These are phyloP conservation scores for Capronia americana DNA, from an alignment of 2,329 filamentous ascomycete genomes.

Conservation along the genomic window DNA sequence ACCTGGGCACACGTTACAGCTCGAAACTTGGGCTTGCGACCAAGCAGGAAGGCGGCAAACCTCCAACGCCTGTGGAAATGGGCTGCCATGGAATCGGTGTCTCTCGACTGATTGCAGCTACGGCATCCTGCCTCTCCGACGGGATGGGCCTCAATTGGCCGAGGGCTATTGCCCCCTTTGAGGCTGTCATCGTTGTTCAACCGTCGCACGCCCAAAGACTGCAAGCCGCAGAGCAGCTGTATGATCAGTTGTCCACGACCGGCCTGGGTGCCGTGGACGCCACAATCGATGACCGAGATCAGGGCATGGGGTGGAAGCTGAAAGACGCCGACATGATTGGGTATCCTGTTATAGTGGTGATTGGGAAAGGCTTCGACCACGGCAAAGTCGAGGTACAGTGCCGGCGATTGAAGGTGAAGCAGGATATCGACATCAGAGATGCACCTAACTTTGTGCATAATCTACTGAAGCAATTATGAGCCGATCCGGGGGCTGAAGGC, in stretches of 20 bases:
- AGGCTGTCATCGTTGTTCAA: slow-evolving; percentile 70
- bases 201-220: slow-evolving; percentile 48
- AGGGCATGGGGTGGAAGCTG: slow-evolving; percentile 80
- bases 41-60: slow-evolving; percentile 33
- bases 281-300: slow-evolving; percentile 74
- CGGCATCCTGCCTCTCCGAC: slow-evolving; percentile 78
- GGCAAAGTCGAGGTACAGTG: slow-evolving; percentile 78
- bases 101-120: slow-evolving; percentile 84
- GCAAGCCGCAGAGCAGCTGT: slow-evolving; percentile 64
- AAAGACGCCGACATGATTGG: slow-evolving; percentile 88
- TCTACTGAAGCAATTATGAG: slow-evolving; percentile 61
- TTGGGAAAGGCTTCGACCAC: slow-evolving; percentile 73
- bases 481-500: neutral
- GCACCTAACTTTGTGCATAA: slow-evolving; percentile 56
- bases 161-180: slow-evolving; percentile 81
- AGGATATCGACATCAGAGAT: slow-evolving; percentile 61
- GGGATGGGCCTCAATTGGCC: slow-evolving; percentile 85
- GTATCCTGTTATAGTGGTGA: slow-evolving; percentile 80
- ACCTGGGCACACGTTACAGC: slow-evolving; percentile 88
- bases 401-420: slow-evolving; percentile 67
- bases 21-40: slow-evolving; percentile 71
- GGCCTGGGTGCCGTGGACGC: slow-evolving; percentile 59
- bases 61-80: slow-evolving; percentile 76
- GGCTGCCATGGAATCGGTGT: slow-evolving; percentile 96
- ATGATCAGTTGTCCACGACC: slow-evolving; percentile 61